phyloP scores from a whole-genome alignment of 805 yeast genomes.

The Deakozyma indianensis region DNA sequence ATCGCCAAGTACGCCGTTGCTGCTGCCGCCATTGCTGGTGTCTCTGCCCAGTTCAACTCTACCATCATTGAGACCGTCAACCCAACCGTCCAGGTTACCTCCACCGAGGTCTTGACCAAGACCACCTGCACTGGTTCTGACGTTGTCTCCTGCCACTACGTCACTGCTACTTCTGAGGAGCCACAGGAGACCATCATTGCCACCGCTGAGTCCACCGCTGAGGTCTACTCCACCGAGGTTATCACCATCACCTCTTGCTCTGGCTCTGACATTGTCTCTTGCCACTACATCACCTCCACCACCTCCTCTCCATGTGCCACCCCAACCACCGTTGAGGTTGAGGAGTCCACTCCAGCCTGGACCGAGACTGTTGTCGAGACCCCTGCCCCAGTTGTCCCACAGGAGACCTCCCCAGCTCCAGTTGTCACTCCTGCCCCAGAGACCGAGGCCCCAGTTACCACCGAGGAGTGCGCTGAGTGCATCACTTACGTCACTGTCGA shows the following conservation, averaged over 20 bases:
- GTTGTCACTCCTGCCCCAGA: not conserved
- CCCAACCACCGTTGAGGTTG: not conserved
- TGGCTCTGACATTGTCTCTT: slow-evolving; percentile 12
- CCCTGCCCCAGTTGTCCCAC: not conserved
- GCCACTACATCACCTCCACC: slow-evolving; percentile 11
- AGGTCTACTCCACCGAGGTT: slow-evolving; percentile 20
- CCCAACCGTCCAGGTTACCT: slow-evolving; percentile 5
- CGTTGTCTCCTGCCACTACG: slow-evolving; percentile 10
- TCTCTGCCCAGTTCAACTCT: slow-evolving; percentile 9
- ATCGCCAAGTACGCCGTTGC: slow-evolving; percentile 9
- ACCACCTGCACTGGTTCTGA: slow-evolving; percentile 18
- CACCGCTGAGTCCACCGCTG: slow-evolving; percentile 7
- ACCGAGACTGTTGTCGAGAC: not conserved
- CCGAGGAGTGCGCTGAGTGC: slow-evolving; percentile 1
- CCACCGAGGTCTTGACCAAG: slow-evolving; percentile 6
- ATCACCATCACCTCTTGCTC: slow-evolving; percentile 20
- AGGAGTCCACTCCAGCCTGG: not conserved
- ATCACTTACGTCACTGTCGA: slow-evolving; percentile 1
- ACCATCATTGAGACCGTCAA: slow-evolving; percentile 9
- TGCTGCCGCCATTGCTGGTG: slow-evolving; percentile 10
- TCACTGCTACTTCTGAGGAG: slow-evolving; percentile 5
- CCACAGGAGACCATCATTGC: slow-evolving; percentile 6
- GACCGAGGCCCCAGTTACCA: not conserved
- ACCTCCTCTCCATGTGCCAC: slow-evolving; percentile 3
- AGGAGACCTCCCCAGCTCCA: not conserved